These are phyloP conservation scores for Capsicum pubescens DNA, from an alignment of 257 asterid genomes.

Conservation along the genomic window DNA sequence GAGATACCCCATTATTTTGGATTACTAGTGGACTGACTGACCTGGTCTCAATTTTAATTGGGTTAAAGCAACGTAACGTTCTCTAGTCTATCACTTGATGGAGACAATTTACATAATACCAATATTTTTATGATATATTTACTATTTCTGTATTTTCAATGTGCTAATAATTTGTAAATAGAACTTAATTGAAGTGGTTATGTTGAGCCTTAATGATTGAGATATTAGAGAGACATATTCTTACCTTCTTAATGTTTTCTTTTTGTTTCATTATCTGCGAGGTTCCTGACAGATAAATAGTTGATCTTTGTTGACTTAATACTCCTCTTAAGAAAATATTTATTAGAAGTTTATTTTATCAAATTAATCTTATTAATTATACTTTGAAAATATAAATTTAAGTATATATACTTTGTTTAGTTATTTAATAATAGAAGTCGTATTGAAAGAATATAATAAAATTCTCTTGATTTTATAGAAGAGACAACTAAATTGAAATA, in stretches of 20 bases:
- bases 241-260: background rate
- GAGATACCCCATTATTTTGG: slow-evolving; percentile 2
- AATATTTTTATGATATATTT: background rate
- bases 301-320: too few relatives aligned
- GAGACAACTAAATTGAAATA: too few relatives aligned
- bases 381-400: too few relatives aligned
- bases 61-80: background rate
- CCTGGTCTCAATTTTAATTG: background rate
- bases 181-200: too few relatives aligned
- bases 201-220: background rate
- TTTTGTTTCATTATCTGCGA: background rate
- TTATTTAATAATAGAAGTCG: too few relatives aligned
- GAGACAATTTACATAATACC: background rate
- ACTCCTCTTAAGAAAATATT: too few relatives aligned
- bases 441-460: too few relatives aligned
- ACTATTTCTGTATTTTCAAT: background rate
- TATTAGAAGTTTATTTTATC: too few relatives aligned
- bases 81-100: background rate
- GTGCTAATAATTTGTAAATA: background rate
- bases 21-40: slow-evolving; percentile 9
- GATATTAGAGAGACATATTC: background rate
- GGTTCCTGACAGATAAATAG: background rate
- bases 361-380: too few relatives aligned
- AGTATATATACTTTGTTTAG: too few relatives aligned
- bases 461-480: too few relatives aligned